phyloP scores from a whole-genome alignment of 306 rosid species.

The Cucumis sativus region DNA sequence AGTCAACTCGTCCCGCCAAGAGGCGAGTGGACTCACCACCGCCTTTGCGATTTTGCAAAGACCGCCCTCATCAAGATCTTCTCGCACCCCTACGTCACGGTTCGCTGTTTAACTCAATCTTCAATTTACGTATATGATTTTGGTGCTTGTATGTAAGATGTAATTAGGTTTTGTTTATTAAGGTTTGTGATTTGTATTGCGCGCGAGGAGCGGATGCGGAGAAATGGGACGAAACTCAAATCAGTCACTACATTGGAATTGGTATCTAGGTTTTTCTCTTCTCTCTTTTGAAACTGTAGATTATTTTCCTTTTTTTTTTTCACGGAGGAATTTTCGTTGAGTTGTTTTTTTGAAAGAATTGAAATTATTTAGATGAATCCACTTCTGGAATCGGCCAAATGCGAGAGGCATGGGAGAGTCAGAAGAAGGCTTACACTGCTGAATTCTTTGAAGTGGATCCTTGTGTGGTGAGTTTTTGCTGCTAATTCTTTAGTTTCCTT shows the following conservation, averaged over 20 bases:
- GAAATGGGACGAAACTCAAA: slow-evolving; percentile 74
- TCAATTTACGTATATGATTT: neutral
- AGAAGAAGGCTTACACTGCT: slow-evolving; percentile 44
- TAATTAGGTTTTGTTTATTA: neutral
- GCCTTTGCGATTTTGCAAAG: slow-evolving; percentile 70
- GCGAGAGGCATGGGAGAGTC: slow-evolving; percentile 71
- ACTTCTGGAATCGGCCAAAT: slow-evolving; percentile 54
- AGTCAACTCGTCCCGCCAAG: slow-evolving; percentile 35
- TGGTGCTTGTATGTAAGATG: neutral
- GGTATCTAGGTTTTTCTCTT: slow-evolving; percentile 23
- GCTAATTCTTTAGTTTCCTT: neutral
- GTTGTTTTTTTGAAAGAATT: neutral
- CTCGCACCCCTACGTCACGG: slow-evolving; percentile 80
- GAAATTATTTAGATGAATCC: slow-evolving; percentile 36
- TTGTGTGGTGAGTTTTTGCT: slow-evolving; percentile 34
- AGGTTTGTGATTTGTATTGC: slow-evolving; percentile 84
- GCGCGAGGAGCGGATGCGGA: slow-evolving; percentile 55
- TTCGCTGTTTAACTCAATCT: neutral
- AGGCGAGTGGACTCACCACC: slow-evolving; percentile 54
- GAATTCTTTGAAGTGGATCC: slow-evolving; percentile 81
- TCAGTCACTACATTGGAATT: slow-evolving; percentile 80
- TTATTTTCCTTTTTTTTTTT: neutral
- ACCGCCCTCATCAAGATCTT: slow-evolving; percentile 67
- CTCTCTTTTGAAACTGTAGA: neutral
- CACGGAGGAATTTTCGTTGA: neutral